A percentile compares a stretch with the other conserved stretches of the same genome.
These are phyloP conservation scores for Durotheca rogersii DNA, from an alignment of 495 filamentous ascomycete genomes.

Conservation along the genomic window DNA sequence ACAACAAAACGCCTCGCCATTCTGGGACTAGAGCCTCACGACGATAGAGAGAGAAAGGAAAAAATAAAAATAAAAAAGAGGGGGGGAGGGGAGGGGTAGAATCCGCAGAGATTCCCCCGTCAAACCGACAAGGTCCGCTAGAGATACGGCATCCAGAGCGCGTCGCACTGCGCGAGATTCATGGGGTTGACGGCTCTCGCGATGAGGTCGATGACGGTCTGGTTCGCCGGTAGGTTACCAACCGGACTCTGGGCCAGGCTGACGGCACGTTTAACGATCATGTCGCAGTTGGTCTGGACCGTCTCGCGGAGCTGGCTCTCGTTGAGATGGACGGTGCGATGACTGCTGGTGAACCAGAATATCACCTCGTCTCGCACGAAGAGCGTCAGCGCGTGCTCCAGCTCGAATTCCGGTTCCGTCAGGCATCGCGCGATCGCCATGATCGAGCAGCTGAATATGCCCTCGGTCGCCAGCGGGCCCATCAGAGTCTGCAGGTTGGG, in stretches of 20 bases:
- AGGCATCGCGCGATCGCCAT: constrained; percentile 96
- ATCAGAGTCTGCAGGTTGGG: constrained; percentile 94
- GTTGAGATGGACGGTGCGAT: constrained; percentile 58
- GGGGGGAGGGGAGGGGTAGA: no score
- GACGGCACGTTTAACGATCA: constrained; percentile 85
- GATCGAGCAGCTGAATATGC: constrained; percentile 85
- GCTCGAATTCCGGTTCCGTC: constrained; percentile 85
- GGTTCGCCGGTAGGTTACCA: constrained; percentile 81
- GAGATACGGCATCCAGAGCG: constrained; percentile 96
- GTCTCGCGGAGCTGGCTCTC: constrained; percentile 78
- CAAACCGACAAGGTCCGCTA: constrained; percentile 41
- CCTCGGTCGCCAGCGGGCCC: constrained; percentile 93
- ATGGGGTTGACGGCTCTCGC: constrained; percentile 81
- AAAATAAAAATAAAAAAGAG: no score
- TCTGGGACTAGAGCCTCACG: not conserved
- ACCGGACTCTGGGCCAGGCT: constrained; percentile 68
- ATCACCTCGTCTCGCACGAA: constrained; percentile 98
- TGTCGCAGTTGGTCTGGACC: constrained; percentile 83
- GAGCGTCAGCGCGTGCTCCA: constrained; percentile 88
- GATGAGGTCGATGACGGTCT: constrained; percentile 92
- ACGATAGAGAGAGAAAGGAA: no score
- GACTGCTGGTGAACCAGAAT: constrained; percentile 88
- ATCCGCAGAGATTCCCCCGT: not conserved
- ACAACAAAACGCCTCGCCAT: constrained; percentile 15
- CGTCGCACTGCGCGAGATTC: constrained; percentile 79